phyloP scores from a whole-genome alignment of 2,329 filamentous ascomycete genomes.

The Calonectria pteridis region DNA sequence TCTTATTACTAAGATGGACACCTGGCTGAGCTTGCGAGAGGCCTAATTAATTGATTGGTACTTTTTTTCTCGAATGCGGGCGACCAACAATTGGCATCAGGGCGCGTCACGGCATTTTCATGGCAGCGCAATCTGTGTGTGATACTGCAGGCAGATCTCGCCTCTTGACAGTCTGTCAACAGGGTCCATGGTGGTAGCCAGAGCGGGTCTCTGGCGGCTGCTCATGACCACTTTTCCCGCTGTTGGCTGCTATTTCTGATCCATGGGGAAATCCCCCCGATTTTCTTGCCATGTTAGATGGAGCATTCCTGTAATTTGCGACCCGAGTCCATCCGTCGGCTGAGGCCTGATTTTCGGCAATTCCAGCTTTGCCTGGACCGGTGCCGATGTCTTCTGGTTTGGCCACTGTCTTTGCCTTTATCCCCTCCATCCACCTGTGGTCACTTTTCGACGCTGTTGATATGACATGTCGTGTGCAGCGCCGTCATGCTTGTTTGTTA shows the following conservation, averaged over 20 bases:
- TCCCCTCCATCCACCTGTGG: background rate
- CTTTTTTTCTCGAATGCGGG: background rate
- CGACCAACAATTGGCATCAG: background rate
- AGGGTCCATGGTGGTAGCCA: constrained; percentile 4
- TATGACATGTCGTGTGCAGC: background rate
- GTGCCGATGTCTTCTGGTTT: background rate
- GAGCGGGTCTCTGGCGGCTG: background rate
- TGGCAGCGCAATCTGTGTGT: background rate
- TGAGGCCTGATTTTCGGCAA: background rate
- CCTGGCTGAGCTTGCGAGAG: background rate
- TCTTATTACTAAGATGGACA: background rate
- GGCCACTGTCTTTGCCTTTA: background rate
- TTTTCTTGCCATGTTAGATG: background rate
- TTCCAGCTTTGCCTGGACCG: background rate
- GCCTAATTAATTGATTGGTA: background rate
- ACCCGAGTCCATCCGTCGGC: background rate
- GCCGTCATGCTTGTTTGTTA: background rate
- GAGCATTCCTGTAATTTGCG: background rate
- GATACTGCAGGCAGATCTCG: background rate
- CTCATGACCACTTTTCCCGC: background rate
- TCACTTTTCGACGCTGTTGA: background rate
- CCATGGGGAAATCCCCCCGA: background rate
- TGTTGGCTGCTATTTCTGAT: background rate
- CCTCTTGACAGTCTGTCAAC: constrained; percentile 8
- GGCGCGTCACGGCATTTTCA: background rate